Percentiles rank a stretch among this genome's conserved stretches.
phyloP scores from a whole-genome alignment of 257 asterid genomes.

The Capsicum rhomboideum region DNA sequence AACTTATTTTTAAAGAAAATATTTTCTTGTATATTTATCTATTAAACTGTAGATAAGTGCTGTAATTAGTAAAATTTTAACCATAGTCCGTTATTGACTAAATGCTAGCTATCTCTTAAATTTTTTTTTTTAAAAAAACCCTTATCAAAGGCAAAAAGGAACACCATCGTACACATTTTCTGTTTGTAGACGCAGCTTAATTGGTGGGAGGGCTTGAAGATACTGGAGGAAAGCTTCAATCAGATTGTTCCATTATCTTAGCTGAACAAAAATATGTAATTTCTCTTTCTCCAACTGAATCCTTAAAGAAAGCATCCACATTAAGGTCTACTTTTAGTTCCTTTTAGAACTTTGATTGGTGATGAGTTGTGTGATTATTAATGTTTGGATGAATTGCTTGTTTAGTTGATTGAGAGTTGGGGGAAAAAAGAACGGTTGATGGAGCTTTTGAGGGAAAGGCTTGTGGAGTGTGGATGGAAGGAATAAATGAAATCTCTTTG shows the following conservation, averaged over 20 bases:
- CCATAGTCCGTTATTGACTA: too few relatives aligned
- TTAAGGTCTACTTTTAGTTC: slow-evolving; percentile 28
- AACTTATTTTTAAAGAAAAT: too few relatives aligned
- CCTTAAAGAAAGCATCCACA: slow-evolving; percentile 40
- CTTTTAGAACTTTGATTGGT: neutral
- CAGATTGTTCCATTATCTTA: neutral
- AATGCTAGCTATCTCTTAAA: too few relatives aligned
- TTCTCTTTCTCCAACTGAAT: neutral
- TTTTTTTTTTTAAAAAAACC: too few relatives aligned
- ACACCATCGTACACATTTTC: neutral
- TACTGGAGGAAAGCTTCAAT: neutral
- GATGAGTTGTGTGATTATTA: neutral
- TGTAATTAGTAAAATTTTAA: too few relatives aligned
- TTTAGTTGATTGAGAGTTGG: slow-evolving; percentile 40
- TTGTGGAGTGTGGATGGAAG: slow-evolving; percentile 65
- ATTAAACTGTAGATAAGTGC: too few relatives aligned
- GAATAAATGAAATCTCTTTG: slow-evolving; percentile 59
- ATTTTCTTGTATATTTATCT: too few relatives aligned
- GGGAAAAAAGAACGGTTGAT: slow-evolving; percentile 57
- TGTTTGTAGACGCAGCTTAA: neutral
- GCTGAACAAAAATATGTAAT: neutral
- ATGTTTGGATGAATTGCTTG: neutral
- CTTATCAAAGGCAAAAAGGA: too few relatives aligned
- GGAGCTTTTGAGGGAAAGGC: slow-evolving; percentile 58
- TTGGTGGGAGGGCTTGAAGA: neutral